Evolutionary conservation across 176 grass and related monocot genomes (phyloP), one percentile per base, ranked within the genome.

Genomic region (Aegilops sharonensis): DNA sequence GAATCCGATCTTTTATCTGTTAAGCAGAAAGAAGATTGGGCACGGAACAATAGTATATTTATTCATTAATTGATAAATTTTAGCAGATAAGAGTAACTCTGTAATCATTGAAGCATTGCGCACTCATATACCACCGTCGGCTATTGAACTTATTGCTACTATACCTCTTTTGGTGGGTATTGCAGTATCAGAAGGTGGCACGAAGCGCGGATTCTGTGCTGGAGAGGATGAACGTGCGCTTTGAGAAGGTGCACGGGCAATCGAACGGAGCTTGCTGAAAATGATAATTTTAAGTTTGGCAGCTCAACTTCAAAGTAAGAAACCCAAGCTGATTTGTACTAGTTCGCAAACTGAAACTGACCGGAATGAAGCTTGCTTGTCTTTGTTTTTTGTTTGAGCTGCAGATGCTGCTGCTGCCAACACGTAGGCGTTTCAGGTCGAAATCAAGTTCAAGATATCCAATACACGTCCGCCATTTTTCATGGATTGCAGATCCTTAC

Each of bases 291-390:
- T 75, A 34, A 68, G 54, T 78, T 78, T 65, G 42, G 3, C 62
- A 54, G 72, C 29, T 76, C 45, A 10, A 25, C 32, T 24, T 42
- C 36, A 72, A 50, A 87, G 6, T 17, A 40, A 86, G 15, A 66
- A 20, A 50, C 47, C 34, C 71, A 31, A 84, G 6, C 45, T 30
- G 63, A 9, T 77, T 9, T 64, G 68, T 74, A 27, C 27, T 27
- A 11, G 5, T 54, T 61, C 20, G 17, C 12, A 78, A 29, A 74
- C 64, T 78, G 67, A 75, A 39, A 75, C 69, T 78, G 67, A 99
- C 97, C 90, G 91, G 83, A 96, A 91, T 29, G 97, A 99, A 91
- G 84, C 74, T 87, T 86, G 82, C 73, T 77, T 94, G 23, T 90
- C 87, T 77, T 88, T 89, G 45, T 24, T 64, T 82, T 92, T 91